Conservation (phyloP, 371 early-diverging fungal species). For the Nematocida ironsii region DNA sequence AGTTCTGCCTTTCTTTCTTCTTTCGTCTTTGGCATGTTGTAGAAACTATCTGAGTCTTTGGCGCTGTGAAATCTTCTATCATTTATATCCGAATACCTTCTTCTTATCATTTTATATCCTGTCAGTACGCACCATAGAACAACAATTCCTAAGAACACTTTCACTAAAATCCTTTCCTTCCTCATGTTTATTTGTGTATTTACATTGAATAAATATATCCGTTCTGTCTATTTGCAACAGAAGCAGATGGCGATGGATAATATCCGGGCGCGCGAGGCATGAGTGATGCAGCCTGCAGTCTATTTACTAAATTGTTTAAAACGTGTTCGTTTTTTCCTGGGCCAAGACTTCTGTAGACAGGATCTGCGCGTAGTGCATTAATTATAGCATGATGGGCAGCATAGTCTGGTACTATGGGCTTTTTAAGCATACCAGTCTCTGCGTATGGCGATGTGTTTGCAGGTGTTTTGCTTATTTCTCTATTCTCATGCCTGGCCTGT, state of each 20-base stretch:
- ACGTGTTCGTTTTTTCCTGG: too few relatives aligned
- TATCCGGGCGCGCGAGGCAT: not conserved
- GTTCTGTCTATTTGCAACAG: not conserved
- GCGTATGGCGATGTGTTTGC: too few relatives aligned
- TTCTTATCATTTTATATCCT: constrained; percentile 36
- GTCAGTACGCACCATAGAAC: constrained; percentile 46
- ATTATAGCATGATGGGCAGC: too few relatives aligned
- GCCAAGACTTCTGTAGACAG: too few relatives aligned
- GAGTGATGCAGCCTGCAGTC: too few relatives aligned
- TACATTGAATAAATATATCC: constrained; percentile 43
- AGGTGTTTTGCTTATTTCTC: too few relatives aligned
- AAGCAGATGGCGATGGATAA: not conserved
- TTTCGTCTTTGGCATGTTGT: constrained; percentile 36
- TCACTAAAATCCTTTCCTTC: constrained; percentile 49
- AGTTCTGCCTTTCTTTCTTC: constrained; percentile 77
- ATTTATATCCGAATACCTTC: not conserved
- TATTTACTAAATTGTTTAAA: too few relatives aligned
- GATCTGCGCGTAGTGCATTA: too few relatives aligned
- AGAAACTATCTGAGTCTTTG: not conserved
- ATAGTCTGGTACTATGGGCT: too few relatives aligned
- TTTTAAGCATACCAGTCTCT: too few relatives aligned
- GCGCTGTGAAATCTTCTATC: not conserved
- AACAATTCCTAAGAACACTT: constrained; percentile 24
- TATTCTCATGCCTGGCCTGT: too few relatives aligned
- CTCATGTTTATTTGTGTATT: constrained; percentile 64